A percentile compares a stretch with the other conserved stretches of the same genome.
Evolutionary conservation across 805 yeast genomes (phyloP).

Genomic region (Starmerella bombicola): DNA sequence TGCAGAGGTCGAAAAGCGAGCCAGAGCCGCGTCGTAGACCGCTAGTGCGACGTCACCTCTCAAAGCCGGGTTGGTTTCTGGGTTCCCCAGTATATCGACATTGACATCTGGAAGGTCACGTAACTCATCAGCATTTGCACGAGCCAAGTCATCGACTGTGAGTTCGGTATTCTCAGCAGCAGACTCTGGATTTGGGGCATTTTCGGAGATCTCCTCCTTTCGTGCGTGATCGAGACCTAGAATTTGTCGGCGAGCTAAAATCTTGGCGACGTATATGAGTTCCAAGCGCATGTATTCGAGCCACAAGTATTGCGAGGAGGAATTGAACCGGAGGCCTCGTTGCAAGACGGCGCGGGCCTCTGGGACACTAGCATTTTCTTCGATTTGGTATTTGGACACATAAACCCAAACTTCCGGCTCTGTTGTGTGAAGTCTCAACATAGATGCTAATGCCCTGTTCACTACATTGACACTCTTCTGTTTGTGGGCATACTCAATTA

Average conservation of each 20-base stretch:
- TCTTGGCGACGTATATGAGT: conserved; percentile 68
- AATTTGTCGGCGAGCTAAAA: conserved; percentile 70
- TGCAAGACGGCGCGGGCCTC: conserved; percentile 82
- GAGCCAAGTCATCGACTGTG: conserved; percentile 35
- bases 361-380: conserved; percentile 72
- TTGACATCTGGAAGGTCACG: conserved; percentile 77
- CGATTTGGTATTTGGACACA: conserved; percentile 90
- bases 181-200: conserved; percentile 34
- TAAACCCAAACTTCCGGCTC: conserved; percentile 84
- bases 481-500: conserved; percentile 42
- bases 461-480: conserved; percentile 27
- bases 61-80: conserved; percentile 71
- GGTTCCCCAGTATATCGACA: conserved; percentile 68
- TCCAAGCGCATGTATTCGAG: conserved; percentile 78
- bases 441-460: conserved; percentile 53
- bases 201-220: conserved; percentile 33
- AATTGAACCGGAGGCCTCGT: conserved; percentile 71
- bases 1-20: conserved; percentile 31
- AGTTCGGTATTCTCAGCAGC: conserved; percentile 36
- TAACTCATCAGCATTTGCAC: conserved; percentile 45
- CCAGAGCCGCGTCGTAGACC: conserved; percentile 54
- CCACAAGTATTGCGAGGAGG: conserved; percentile 65
- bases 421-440: conserved; percentile 81
- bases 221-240: conserved; percentile 50
- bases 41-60: conserved; percentile 61